These are phyloP conservation scores for Chaetomiaceae sp. DNA, from an alignment of 2,329 filamentous ascomycete genomes.

Conservation along the genomic window DNA sequence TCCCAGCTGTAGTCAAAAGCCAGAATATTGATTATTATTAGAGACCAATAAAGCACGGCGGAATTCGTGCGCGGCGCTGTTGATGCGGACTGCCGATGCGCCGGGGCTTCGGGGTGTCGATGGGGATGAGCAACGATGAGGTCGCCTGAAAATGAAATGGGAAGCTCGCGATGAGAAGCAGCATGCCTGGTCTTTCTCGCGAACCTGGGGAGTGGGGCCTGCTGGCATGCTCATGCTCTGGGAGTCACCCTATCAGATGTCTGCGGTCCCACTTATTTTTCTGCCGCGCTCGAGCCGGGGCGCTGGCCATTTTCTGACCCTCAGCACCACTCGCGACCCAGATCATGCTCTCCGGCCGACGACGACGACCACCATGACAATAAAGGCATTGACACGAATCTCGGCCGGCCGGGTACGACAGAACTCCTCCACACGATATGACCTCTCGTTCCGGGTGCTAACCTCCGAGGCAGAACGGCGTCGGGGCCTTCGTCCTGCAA, in stretches of 20 bases:
- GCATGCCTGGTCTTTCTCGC: slow-evolving; percentile 3
- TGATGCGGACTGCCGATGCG: neutral
- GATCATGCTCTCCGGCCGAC: slow-evolving; percentile 25
- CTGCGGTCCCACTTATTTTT: slow-evolving; percentile 8
- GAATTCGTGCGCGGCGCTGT: neutral
- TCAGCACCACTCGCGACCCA: slow-evolving; percentile 11
- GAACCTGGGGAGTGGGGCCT: neutral
- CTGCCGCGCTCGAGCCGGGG: slow-evolving; percentile 1
- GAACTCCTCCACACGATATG: neutral
- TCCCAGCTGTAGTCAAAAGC: too few species aligned
- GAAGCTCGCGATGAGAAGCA: slow-evolving; percentile 4
- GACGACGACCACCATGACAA: slow-evolving; percentile 43
- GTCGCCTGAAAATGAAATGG: neutral
- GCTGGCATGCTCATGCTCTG: neutral
- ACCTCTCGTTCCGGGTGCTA: slow-evolving; percentile 13
- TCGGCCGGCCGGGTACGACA: slow-evolving; percentile 49
- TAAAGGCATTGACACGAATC: slow-evolving; percentile 49
- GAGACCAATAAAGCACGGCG: too few species aligned
- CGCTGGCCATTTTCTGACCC: slow-evolving; percentile 12
- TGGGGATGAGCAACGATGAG: neutral
- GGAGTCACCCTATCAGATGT: slow-evolving; percentile 5
- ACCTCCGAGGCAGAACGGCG: slow-evolving; percentile 68
- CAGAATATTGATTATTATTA: too few species aligned
- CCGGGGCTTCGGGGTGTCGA: neutral
- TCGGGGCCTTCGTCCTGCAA: slow-evolving; percentile 94